Evolutionary conservation across 2,329 filamentous ascomycete genomes (phyloP).

Genomic region (Fusarium guadeloupense): DNA sequence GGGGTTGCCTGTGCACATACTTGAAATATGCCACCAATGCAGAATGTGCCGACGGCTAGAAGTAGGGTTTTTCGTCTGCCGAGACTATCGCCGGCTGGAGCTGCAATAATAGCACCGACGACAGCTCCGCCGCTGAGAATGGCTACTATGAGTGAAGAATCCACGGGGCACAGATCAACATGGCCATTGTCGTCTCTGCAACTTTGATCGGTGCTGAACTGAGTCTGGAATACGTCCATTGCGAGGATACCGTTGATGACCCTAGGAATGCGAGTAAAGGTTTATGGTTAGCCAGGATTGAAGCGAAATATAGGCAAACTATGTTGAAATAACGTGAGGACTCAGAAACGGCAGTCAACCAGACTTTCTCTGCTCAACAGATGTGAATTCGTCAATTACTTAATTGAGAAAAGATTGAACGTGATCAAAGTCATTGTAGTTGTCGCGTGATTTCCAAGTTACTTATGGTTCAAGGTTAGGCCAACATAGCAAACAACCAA

Average conservation of each 20-base stretch:
- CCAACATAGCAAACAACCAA: background rate
- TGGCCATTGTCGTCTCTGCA: conserved; percentile 50
- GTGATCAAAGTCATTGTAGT: no score
- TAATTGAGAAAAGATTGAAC: no score
- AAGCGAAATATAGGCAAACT: no score
- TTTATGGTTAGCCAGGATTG: conserved; percentile 34
- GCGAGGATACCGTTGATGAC: conserved; percentile 77
- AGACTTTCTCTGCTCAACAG: no score
- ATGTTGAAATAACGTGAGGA: no score
- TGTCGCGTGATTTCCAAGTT: background rate
- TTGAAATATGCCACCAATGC: conserved; percentile 76
- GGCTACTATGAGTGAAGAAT: conserved; percentile 79
- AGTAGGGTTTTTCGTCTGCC: conserved; percentile 78
- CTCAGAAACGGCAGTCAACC: no score
- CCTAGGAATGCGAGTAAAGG: conserved; percentile 48
- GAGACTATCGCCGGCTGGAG: conserved; percentile 73
- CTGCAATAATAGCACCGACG: conserved; percentile 74
- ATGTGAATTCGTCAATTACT: background rate
- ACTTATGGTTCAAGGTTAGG: background rate
- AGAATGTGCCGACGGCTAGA: conserved; percentile 71
- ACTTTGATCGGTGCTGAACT: conserved; percentile 68
- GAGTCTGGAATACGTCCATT: conserved; percentile 72
- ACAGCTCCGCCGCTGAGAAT: conserved; percentile 86
- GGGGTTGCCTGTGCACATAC: conserved; percentile 69
- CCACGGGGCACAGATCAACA: conserved; percentile 60